Evolutionary conservation across 2,329 filamentous ascomycete species (phyloP).

Genomic region (Verticillium klebahnii): DNA sequence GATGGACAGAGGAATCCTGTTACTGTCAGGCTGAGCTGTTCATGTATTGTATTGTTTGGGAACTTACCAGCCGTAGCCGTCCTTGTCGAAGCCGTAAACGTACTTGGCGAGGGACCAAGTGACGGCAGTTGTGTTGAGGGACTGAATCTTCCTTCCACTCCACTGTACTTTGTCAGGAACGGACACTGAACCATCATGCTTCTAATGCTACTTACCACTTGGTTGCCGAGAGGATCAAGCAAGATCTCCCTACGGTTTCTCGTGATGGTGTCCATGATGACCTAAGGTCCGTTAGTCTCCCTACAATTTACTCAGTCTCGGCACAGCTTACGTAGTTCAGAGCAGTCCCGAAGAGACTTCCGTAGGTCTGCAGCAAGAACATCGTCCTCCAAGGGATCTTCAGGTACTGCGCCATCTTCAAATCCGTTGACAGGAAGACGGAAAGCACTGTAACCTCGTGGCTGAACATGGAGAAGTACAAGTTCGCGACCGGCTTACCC

Average conservation of each 20-base stretch:
- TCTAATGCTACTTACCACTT: conserved; percentile 3
- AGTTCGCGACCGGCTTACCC: conserved; percentile 32
- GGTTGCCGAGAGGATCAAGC: conserved; percentile 12
- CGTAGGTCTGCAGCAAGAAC: conserved; percentile 54
- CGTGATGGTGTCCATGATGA: conserved; percentile 40
- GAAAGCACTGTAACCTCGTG: conserved; percentile 27
- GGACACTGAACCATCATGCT: too few relatives aligned
- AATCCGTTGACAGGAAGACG: conserved; percentile 39
- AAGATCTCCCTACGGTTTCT: conserved; percentile 35
- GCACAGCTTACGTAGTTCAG: conserved; percentile 31
- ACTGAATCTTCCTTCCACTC: conserved; percentile 42
- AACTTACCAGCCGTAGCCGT: conserved; percentile 8
- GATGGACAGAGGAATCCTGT: conserved; percentile 30
- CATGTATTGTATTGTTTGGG: conserved; percentile 24
- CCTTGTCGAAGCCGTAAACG: conserved; percentile 11
- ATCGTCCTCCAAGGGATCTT: conserved; percentile 62
- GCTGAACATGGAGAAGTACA: conserved; percentile 36
- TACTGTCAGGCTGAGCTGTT: conserved; percentile 28
- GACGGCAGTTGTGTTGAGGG: conserved; percentile 33
- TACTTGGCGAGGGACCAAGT: conserved; percentile 20
- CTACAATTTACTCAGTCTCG: too few relatives aligned
- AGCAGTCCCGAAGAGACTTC: conserved; percentile 33
- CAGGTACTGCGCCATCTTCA: conserved; percentile 72
- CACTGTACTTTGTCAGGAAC: conserved; percentile 20
- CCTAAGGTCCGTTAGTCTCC: neutral